Percentiles rank a stretch among this genome's conserved stretches.
These are phyloP conservation scores for Neurospora discreta DNA, from an alignment of 495 filamentous ascomycete species.

Conservation along the genomic window DNA sequence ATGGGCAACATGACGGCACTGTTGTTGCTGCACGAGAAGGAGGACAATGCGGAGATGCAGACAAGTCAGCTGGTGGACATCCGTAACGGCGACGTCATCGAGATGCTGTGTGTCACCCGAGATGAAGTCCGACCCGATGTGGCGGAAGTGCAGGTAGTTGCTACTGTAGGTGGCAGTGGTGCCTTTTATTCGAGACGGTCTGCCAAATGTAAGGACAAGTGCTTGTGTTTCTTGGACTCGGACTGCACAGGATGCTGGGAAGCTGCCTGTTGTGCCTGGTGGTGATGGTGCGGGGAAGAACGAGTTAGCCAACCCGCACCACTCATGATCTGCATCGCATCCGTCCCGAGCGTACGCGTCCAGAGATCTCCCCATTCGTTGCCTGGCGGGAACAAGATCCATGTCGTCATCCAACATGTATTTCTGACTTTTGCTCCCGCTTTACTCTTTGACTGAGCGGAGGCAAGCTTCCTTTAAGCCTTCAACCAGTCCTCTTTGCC, in stretches of 20 bases:
- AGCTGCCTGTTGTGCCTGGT: not conserved
- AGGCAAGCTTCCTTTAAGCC: no score
- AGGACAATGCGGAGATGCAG: not conserved
- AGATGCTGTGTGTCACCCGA: slow-evolving; percentile 10
- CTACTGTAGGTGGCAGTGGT: no score
- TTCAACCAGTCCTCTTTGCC: not conserved
- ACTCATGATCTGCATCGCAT: slow-evolving; percentile 3
- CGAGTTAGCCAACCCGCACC: not conserved
- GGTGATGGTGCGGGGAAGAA: slow-evolving; percentile 4
- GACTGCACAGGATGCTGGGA: not conserved
- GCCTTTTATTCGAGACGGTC: not conserved
- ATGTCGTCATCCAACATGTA: not conserved
- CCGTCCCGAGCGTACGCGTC: not conserved
- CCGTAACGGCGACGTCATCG: slow-evolving; percentile 22
- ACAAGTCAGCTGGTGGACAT: slow-evolving; percentile 7
- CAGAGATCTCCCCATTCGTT: not conserved
- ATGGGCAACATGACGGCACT: not conserved
- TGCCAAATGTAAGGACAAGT: not conserved
- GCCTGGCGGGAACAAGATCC: not conserved
- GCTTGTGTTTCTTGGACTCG: not conserved
- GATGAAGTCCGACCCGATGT: not conserved
- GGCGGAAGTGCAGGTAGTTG: not conserved
- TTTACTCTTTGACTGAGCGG: not conserved
- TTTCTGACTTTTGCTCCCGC: not conserved
- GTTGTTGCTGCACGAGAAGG: not conserved